Evolutionary conservation across 2,329 filamentous ascomycete species (phyloP).

Genomic region (Nannizziopsis arthrosporioides): DNA sequence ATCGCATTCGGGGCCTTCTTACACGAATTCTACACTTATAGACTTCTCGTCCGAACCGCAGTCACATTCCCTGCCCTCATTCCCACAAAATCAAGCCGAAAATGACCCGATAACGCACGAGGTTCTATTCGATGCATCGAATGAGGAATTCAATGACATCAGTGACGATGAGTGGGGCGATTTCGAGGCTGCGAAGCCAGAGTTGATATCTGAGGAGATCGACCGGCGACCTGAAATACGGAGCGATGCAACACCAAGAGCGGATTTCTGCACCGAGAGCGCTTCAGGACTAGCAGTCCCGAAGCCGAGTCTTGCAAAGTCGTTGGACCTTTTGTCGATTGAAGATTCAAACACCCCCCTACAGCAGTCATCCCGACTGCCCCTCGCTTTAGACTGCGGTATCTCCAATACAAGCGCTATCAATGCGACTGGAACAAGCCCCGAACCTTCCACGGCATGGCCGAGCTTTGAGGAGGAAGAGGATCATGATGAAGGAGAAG

Average conservation of each 20-base stretch:
- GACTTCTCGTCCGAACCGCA: conserved; percentile 3
- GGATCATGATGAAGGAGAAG: conserved; percentile 32
- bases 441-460: conserved; percentile 6
- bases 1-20: background rate
- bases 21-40: conserved; percentile 2
- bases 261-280: background rate
- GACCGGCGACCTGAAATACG: background rate
- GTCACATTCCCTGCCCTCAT: background rate
- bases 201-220: conserved; percentile 10
- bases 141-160: conserved; percentile 23
- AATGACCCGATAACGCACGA: conserved; percentile 23
- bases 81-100: background rate
- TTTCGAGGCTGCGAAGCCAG: conserved; percentile 29
- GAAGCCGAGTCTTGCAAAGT: background rate
- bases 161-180: conserved; percentile 38
- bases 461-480: conserved; percentile 28
- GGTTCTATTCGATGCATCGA: conserved; percentile 53
- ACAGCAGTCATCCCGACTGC: background rate
- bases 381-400: conserved; percentile 1
- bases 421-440: background rate
- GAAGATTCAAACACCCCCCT: background rate
- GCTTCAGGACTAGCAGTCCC: background rate
- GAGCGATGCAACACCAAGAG: background rate
- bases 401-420: background rate
- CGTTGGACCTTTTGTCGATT: conserved; percentile 14